These are phyloP conservation scores for Plasmodium yoelii DNA, from an alignment of 169 alveolate genomes.

Conservation along the genomic window DNA sequence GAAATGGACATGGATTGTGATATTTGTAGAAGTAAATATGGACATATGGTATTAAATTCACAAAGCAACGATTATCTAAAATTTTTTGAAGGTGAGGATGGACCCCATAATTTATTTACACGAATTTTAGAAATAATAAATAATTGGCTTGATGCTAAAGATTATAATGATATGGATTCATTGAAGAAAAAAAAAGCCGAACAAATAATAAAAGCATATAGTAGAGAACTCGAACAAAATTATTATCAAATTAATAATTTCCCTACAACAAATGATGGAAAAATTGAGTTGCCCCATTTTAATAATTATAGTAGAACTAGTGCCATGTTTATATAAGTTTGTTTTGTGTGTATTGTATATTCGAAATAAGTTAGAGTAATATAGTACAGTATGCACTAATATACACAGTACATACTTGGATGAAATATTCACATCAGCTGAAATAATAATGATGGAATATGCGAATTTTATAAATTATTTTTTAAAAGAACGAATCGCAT, in stretches of 20 bases:
- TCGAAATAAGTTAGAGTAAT: too few relatives aligned
- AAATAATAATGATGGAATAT: too few relatives aligned
- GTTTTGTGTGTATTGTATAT: neutral
- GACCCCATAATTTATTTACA: constrained; percentile 26
- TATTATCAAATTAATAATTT: constrained; percentile 44
- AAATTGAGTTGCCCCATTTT: constrained; percentile 61
- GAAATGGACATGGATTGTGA: constrained; percentile 57
- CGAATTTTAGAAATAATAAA: constrained; percentile 37
- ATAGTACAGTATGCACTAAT: too few relatives aligned
- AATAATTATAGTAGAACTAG: constrained; percentile 7
- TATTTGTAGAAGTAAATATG: constrained; percentile 63
- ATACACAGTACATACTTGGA: too few relatives aligned
- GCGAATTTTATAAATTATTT: too few relatives aligned
- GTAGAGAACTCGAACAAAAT: constrained; percentile 27
- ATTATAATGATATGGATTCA: constrained; percentile 29
- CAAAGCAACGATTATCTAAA: constrained; percentile 34
- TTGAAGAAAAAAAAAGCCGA: neutral
- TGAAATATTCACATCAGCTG: too few relatives aligned
- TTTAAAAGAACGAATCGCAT: too few relatives aligned
- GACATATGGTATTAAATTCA: constrained; percentile 44
- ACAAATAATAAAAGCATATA: constrained; percentile 15
- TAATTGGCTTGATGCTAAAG: constrained; percentile 58
- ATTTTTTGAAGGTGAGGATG: constrained; percentile 60
- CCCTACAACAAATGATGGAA: constrained; percentile 57
- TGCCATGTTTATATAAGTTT: constrained; percentile 13